These are phyloP conservation scores for Diaporthe caulivora DNA, from an alignment of 2,329 filamentous ascomycete species.

Conservation along the genomic window DNA sequence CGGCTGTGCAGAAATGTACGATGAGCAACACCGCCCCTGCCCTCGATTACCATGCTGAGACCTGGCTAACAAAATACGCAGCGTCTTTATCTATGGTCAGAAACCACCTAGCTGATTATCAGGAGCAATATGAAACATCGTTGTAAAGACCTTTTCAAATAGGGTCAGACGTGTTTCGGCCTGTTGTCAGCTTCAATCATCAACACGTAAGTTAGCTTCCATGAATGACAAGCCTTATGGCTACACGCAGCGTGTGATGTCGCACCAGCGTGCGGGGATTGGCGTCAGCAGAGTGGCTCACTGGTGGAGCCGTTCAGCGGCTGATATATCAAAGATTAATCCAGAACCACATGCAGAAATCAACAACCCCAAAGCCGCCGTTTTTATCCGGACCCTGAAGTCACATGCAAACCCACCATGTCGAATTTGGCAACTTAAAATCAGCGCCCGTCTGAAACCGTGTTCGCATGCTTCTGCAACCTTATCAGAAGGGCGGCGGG, in stretches of 20 bases:
- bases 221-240: neutral
- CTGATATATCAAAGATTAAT: neutral
- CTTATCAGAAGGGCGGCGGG: neutral
- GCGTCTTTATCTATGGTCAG: slow-evolving; percentile 16
- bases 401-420: neutral
- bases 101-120: neutral
- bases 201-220: neutral
- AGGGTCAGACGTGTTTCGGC: neutral
- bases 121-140: too few species aligned
- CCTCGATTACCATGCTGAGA: too few species aligned
- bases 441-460: neutral
- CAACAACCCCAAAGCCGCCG: neutral
- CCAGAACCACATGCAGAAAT: neutral
- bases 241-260: neutral
- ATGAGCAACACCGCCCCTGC: neutral
- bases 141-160: neutral
- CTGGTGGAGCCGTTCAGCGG: too few species aligned
- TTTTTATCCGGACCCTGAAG: neutral
- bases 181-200: neutral
- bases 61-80: neutral
- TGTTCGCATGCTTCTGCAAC: neutral
- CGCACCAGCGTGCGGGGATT: too few species aligned
- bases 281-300: neutral
- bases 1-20: slow-evolving; percentile 31
- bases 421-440: neutral